Percentiles rank a stretch among this genome's conserved stretches.
These are phyloP conservation scores for Ophiocordyceps australis DNA, from an alignment of 2,329 filamentous ascomycete genomes.

Conservation along the genomic window DNA sequence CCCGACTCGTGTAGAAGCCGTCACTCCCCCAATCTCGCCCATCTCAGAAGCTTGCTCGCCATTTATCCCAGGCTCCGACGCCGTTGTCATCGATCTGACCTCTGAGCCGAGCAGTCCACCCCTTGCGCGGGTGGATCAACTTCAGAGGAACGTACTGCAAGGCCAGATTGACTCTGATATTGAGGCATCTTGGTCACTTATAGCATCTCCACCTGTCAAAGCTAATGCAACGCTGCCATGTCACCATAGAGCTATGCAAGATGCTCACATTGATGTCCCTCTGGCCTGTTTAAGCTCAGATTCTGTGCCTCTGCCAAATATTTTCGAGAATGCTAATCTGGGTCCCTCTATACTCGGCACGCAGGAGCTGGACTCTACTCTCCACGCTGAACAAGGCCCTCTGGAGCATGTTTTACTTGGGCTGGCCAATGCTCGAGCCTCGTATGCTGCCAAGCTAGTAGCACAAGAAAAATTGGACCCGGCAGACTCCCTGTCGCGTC, in stretches of 20 bases:
- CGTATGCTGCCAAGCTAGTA: constrained; percentile 2
- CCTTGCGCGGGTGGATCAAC: background rate
- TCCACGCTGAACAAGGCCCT: background rate
- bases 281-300: constrained; percentile 5
- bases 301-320: too few species aligned
- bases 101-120: constrained; percentile 12
- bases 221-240: too few species aligned
- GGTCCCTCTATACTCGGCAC: too few species aligned
- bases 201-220: too few species aligned
- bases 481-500: constrained; percentile 7
- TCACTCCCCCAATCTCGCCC: constrained; percentile 12
- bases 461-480: constrained; percentile 12
- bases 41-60: constrained; percentile 4
- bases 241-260: too few species aligned
- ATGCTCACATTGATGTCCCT: constrained; percentile 8
- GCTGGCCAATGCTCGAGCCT: constrained; percentile 5
- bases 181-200: constrained; percentile 1
- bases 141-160: background rate
- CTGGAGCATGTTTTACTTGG: constrained; percentile 9
- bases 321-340: too few species aligned
- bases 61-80: constrained; percentile 6
- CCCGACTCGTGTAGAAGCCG: background rate
- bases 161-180: constrained; percentile 7
- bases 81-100: constrained; percentile 9
- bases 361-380: too few species aligned